Conservation (phyloP, 2,329 filamentous ascomycete genomes). For the Alternaria dauci region DNA sequence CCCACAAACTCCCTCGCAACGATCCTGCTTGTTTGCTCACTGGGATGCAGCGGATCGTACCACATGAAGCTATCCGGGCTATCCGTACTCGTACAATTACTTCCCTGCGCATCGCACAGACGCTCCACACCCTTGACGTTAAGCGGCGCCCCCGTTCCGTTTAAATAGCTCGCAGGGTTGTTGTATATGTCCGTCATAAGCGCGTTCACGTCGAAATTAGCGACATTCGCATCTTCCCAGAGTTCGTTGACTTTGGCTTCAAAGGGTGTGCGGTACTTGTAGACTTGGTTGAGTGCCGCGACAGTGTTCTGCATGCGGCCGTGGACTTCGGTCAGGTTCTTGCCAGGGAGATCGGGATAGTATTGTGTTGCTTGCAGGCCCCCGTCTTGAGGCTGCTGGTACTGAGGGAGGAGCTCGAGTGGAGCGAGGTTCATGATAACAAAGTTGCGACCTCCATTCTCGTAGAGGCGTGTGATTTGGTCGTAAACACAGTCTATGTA, state of each 20-base stretch:
- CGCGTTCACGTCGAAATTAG: slow-evolving; percentile 71
- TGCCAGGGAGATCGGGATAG: slow-evolving; percentile 56
- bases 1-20: slow-evolving; percentile 66
- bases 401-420: slow-evolving; percentile 72
- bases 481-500: slow-evolving; percentile 74
- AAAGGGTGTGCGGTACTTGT: slow-evolving; percentile 60
- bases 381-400: slow-evolving; percentile 61
- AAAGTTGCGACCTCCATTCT: slow-evolving; percentile 72
- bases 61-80: slow-evolving; percentile 70
- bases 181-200: slow-evolving; percentile 70
- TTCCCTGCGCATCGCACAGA: slow-evolving; percentile 58
- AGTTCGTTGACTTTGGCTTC: slow-evolving; percentile 53
- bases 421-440: slow-evolving; percentile 75
- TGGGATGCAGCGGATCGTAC: slow-evolving; percentile 78
- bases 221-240: slow-evolving; percentile 66
- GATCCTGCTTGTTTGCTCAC: slow-evolving; percentile 67
- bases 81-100: slow-evolving; percentile 47
- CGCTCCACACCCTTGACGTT: slow-evolving; percentile 68
- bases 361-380: slow-evolving; percentile 56
- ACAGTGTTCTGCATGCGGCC: slow-evolving; percentile 63
- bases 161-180: slow-evolving; percentile 68
- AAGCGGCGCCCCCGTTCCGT: slow-evolving; percentile 64
- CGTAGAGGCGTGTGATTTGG: slow-evolving; percentile 69
- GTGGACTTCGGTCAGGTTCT: slow-evolving; percentile 61
- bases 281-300: slow-evolving; percentile 61